These are phyloP conservation scores for Psidium guajava DNA, from an alignment of 345 rosid species.

Conservation along the genomic window DNA sequence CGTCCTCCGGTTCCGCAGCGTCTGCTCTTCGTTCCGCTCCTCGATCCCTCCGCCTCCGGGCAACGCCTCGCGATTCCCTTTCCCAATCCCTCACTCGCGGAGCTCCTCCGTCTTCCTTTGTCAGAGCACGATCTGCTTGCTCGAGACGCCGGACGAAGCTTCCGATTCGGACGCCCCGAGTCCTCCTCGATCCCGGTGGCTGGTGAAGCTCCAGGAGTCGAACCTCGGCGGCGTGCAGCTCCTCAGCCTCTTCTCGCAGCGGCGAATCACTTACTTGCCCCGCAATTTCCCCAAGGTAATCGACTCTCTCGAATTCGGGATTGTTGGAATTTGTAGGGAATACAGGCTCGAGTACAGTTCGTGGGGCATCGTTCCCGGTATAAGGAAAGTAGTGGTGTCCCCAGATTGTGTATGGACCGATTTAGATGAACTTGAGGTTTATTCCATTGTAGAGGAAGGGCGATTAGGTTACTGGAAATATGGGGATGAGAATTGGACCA, in stretches of 20 bases:
- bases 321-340: not conserved
- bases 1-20: slow-evolving; percentile 7
- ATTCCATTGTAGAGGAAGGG: not conserved
- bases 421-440: not conserved
- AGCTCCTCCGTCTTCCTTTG: not conserved
- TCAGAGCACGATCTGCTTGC: not conserved
- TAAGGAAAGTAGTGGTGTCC: not conserved
- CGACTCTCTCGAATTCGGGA: slow-evolving; percentile 4
- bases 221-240: not conserved
- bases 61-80: not conserved
- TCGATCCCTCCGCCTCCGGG: not conserved
- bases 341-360: not conserved
- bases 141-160: not conserved
- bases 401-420: not conserved
- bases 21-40: slow-evolving; percentile 15
- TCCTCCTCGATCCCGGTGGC: not conserved
- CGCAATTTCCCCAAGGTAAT: slow-evolving; percentile 1
- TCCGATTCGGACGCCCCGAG: not conserved
- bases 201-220: not conserved
- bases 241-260: not conserved
- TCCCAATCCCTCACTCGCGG: not conserved
- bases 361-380: not conserved
- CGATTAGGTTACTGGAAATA: slow-evolving; percentile 2
- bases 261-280: not conserved
- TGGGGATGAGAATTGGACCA: slow-evolving; percentile 11